Conservation (phyloP, 2,329 filamentous ascomycete species). For the Coniochaeta prunicola region DNA sequence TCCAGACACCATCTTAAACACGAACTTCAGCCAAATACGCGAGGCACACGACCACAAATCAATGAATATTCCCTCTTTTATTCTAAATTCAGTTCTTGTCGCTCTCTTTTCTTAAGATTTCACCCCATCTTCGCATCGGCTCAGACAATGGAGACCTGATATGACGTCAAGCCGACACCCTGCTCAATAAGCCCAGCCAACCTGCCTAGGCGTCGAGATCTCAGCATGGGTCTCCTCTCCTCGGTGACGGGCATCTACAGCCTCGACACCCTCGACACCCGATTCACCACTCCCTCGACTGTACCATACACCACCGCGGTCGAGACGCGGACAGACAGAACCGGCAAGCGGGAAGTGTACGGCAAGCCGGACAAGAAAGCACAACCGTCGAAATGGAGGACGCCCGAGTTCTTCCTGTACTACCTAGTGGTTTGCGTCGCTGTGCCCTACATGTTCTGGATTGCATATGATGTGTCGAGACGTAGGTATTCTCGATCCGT, state of each 20-base stretch:
- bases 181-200: not conserved
- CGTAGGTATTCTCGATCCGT: constrained; percentile 39
- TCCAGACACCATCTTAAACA: not conserved
- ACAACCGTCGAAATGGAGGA: constrained; percentile 72
- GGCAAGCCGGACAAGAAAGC: constrained; percentile 35
- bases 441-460: constrained; percentile 85
- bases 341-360: constrained; percentile 29
- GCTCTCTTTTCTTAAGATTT: not conserved
- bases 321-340: constrained; percentile 14
- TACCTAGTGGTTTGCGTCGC: constrained; percentile 56
- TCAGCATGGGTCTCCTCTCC: constrained; percentile 22
- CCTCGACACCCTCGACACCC: constrained; percentile 37
- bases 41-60: not conserved
- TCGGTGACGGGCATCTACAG: constrained; percentile 42
- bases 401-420: constrained; percentile 80
- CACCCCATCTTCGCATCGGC: not conserved
- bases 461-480: constrained; percentile 78
- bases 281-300: constrained; percentile 56
- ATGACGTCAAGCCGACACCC: not conserved
- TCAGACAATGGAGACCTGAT: not conserved
- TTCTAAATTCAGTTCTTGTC: not conserved
- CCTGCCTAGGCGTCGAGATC: not conserved
- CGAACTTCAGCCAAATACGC: not conserved
- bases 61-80: not conserved
- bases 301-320: constrained; percentile 46